Evolutionary conservation across 352 stramenopile species (phyloP), one percentile per base, ranked within the genome.

Genomic region (Phytophthora meadii): DNA sequence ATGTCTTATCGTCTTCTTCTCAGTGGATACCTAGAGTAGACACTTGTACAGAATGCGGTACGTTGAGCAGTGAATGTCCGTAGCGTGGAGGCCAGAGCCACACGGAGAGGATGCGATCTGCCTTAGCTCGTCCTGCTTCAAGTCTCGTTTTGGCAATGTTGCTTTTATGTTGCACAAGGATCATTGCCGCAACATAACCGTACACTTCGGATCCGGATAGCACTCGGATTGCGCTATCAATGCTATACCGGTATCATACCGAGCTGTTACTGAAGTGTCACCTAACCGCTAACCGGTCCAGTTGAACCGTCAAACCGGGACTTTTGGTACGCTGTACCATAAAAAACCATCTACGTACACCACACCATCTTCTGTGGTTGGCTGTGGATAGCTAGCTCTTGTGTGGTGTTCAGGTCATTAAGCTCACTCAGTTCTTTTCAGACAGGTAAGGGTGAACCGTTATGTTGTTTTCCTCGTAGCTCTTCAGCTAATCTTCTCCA

Each of bases 401-500:
- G 40, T 1, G 4, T 12, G 7, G 37, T 28, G 10, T 11, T 22
- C 7, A 32, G 14, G 12, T 24, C 24, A 5, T 14, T 22, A 10
- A 4, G 17, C 1, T 41, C 5, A 5, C 41, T 72, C 73, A 76
- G 65, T 81, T 84, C 79, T 82, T 82, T 84, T 79, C 79, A 88
- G 74, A 85, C 79, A 88, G 79, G 79, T 87, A 79, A 73, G 74
- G 15, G 8, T 39, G 52, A 5, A 56, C 15, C 36, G 37, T 62
- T 6, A 46, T 59, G 47, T 6, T 9, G 37, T 4, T 8, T 8
- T 36, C 9, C 30, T 36, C 22, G 22, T 22, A 22, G 22, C 22
- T 22, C 22, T 22, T 22, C 22, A 22, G 22, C 24, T 59, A 59
- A 64, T 25, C 37, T 5, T 27, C n/a, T 28, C 7, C 22, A 24